These are phyloP conservation scores for Cerioporus squamosus DNA, from an alignment of 1,284 basidiomycete species.

Conservation along the genomic window DNA sequence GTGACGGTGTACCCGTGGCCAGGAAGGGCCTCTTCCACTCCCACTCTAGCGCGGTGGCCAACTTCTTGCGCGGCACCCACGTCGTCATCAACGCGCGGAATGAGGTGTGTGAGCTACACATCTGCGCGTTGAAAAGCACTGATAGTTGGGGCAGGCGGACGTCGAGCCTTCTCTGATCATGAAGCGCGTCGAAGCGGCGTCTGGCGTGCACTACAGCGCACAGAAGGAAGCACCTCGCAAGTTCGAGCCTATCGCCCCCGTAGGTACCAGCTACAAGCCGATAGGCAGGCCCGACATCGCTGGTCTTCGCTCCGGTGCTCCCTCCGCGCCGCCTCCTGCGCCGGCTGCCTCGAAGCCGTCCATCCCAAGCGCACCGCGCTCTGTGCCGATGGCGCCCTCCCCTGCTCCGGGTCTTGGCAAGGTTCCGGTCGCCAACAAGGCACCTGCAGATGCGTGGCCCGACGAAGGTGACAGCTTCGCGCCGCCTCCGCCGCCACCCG, in stretches of 20 bases:
- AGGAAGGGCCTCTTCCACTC: constrained; percentile 94
- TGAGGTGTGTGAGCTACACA: constrained; percentile 62
- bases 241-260: constrained; percentile 72
- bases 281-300: constrained; percentile 73
- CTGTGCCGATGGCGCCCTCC: constrained; percentile 47
- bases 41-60: constrained; percentile 83
- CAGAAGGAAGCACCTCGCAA: constrained; percentile 71
- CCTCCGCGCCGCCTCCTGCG: constrained; percentile 29
- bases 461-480: constrained; percentile 42
- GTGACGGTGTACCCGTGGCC: constrained; percentile 92
- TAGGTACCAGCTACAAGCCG: constrained; percentile 74
- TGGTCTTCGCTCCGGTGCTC: constrained; percentile 50
- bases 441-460: constrained; percentile 61
- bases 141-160: constrained; percentile 61
- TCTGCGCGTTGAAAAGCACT: not conserved
- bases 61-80: constrained; percentile 85
- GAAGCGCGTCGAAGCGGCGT: constrained; percentile 87
- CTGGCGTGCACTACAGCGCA: constrained; percentile 89
- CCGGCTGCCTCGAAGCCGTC: constrained; percentile 40
- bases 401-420: constrained; percentile 38
- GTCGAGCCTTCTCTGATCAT: constrained; percentile 82
- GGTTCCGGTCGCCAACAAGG: constrained; percentile 30
- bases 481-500: constrained; percentile 48
- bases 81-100: constrained; percentile 92
- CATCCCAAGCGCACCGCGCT: constrained; percentile 44